Evolutionary conservation across 495 filamentous ascomycete genomes (phyloP).

Genomic region (Peziza echinospora): DNA sequence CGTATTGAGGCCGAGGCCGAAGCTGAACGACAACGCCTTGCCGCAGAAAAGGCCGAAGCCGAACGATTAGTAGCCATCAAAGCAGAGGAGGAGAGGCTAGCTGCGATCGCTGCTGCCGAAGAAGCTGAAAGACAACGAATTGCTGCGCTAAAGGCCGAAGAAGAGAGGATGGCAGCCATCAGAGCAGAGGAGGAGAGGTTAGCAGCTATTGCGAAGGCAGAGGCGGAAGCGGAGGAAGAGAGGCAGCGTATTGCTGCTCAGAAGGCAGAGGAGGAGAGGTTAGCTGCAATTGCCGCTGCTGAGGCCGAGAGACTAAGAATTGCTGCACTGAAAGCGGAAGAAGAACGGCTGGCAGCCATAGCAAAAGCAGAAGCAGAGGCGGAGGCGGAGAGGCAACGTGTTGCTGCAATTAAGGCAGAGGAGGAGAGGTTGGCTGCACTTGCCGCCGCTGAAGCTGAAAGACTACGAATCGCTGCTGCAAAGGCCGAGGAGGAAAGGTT

Average conservation of each 20-base stretch:
- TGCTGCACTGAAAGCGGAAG: not conserved
- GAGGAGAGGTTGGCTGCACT: not conserved
- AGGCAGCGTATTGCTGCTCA: not conserved
- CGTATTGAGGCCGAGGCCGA: not conserved
- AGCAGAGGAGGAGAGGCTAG: slow-evolving; percentile 1
- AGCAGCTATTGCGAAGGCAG: not conserved
- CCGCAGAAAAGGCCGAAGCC: slow-evolving; percentile 3
- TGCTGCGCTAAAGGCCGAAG: not conserved
- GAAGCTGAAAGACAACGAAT: slow-evolving; percentile 3
- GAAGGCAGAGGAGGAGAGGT: slow-evolving; percentile 1
- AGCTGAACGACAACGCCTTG: slow-evolving; percentile 2
- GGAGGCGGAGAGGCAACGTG: not conserved
- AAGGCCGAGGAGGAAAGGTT: slow-evolving; percentile 1
- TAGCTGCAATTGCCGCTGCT: slow-evolving; percentile 1
- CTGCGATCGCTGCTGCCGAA: slow-evolving; percentile 1
- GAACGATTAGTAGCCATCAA: slow-evolving; percentile 1
- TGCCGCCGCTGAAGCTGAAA: slow-evolving; percentile 3
- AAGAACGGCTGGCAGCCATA: not conserved
- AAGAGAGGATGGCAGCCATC: not conserved
- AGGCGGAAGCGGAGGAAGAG: not conserved
- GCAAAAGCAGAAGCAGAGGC: not conserved
- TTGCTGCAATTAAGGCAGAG: too few relatives aligned
- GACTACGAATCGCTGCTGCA: slow-evolving; percentile 1
- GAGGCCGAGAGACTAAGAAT: not conserved
- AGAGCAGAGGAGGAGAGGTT: slow-evolving; percentile 2